Percentiles rank a stretch among this genome's conserved stretches.
Conservation (phyloP, 2,329 filamentous ascomycete genomes). For the Lachnellula willkommii region DNA sequence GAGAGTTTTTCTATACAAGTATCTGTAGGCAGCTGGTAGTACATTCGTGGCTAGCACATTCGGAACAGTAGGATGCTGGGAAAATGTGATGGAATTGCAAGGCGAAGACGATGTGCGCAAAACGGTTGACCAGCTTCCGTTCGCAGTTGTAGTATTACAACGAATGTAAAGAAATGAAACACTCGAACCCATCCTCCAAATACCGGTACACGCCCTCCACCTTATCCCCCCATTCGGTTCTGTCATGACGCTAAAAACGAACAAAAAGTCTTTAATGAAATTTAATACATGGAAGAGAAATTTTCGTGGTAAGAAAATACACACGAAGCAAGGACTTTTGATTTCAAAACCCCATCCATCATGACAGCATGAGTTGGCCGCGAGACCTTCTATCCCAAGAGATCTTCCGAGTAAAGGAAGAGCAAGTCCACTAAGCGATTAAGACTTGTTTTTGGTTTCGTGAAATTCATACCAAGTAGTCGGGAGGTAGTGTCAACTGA, state of each 20-base stretch:
- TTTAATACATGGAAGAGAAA: slow-evolving; percentile 31
- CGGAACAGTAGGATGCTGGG: slow-evolving; percentile 12
- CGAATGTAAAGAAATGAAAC: slow-evolving; percentile 27
- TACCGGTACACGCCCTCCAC: slow-evolving; percentile 14
- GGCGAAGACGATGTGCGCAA: slow-evolving; percentile 17
- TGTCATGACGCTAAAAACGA: slow-evolving; percentile 34
- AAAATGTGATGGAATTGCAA: slow-evolving; percentile 14
- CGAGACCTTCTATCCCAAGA: slow-evolving; percentile 25
- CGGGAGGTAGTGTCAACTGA: slow-evolving; percentile 9
- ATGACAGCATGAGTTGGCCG: slow-evolving; percentile 28
- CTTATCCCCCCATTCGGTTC: slow-evolving; percentile 13
- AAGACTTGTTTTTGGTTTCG: slow-evolving; percentile 24
- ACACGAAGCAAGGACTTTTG: slow-evolving; percentile 29
- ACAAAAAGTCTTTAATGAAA: slow-evolving; percentile 22
- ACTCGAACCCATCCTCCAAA: slow-evolving; percentile 17
- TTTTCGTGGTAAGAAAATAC: slow-evolving; percentile 20
- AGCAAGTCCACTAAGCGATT: slow-evolving; percentile 18
- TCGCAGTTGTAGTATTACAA: slow-evolving; percentile 31
- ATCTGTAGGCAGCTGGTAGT: slow-evolving; percentile 5
- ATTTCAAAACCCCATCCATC: slow-evolving; percentile 24
- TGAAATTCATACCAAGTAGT: slow-evolving; percentile 25
- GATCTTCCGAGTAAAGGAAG: slow-evolving; percentile 23
- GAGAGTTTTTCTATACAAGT: slow-evolving; percentile 8
- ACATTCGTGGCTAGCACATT: slow-evolving; percentile 26
- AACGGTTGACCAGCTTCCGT: slow-evolving; percentile 29